Base-by-base conservation (phyloP, 2,329 filamentous ascomycete species). In the Clathrospora elynae region DNA sequence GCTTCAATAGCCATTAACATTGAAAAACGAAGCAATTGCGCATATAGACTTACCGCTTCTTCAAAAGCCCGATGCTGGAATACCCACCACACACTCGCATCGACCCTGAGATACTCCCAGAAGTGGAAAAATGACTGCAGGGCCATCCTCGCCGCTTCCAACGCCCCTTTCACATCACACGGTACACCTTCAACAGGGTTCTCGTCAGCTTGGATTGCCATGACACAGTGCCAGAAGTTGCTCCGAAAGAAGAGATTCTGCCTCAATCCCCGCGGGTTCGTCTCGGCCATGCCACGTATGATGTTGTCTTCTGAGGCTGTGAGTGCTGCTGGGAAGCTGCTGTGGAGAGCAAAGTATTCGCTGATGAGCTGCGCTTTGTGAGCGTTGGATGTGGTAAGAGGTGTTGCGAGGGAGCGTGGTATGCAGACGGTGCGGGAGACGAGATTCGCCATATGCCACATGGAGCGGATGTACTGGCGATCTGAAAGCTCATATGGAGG, bases 51-150 rank as follows among this genome's bases (percentile, higher is more conserved):
- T 82, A 88, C 61, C 20, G 85, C 85, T 73, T 91, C 87, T 37
- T 91, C 76, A 61, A 91, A 91, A 0, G 87, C 87, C 1, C 88
- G 76, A 63, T 91, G 88, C 64, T 90, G 88, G 55, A 90, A 89
- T 1, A 89, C 86, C 87, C 87, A 92, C 87, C 87, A 91, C 1
- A 90, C 87, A 10, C 84, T 79, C 1, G 86, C 86, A 71, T 92
- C 88, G 11, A 75, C 75, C 54, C 85, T 82, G 49, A 90, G 83
- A 9, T 88, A 71, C 24, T 74, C 75, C 69, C 84, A 88, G 5
- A 90, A 76, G 43, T 90, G 76, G 66, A 91, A 90, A 64, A 90
- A 92, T 1, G 86, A 76, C 30, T 78, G 79, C 32, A 92, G 81
- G 4, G 87, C 87, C 62, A 87, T 85, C 57, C 89, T 84, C 0